phyloP scores from a whole-genome alignment of 495 filamentous ascomycete species.

The Penicillium alfredii region DNA sequence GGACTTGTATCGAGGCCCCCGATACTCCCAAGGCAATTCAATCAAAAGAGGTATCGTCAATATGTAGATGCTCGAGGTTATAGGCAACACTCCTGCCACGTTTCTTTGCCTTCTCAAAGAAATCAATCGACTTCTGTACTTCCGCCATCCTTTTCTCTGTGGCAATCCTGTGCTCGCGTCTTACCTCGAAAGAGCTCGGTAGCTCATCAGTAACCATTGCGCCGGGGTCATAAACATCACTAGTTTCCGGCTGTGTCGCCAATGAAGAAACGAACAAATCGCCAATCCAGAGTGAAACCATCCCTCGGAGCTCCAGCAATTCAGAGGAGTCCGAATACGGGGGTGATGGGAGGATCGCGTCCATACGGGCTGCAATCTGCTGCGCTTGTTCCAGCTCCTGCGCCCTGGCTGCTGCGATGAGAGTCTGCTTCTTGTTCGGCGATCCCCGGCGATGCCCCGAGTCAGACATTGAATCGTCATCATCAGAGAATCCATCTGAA shows the following conservation, averaged over 20 bases:
- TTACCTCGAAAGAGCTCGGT: conserved; percentile 20
- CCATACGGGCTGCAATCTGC: conserved; percentile 57
- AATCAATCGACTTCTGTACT: conserved; percentile 26
- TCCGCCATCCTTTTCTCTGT: conserved; percentile 30
- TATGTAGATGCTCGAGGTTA: conserved; percentile 28
- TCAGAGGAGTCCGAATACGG: conserved; percentile 56
- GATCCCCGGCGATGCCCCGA: conserved; percentile 5
- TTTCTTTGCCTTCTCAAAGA: conserved; percentile 32
- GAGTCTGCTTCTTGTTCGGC: conserved; percentile 10
- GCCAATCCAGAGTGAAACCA: conserved; percentile 61
- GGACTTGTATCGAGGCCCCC: too few relatives aligned
- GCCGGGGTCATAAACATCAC: conserved; percentile 13
- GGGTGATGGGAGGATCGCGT: conserved; percentile 53
- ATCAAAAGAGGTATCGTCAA: conserved; percentile 30
- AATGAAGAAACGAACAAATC: conserved; percentile 48
- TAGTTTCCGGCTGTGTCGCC: conserved; percentile 8
- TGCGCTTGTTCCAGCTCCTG: conserved; percentile 42
- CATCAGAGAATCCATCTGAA: conserved; percentile 23
- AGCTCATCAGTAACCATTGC: conserved; percentile 22
- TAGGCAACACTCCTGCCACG: conserved; percentile 32
- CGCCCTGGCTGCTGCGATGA: conserved; percentile 21
- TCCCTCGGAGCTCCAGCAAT: conserved; percentile 57
- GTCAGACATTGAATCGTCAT: conserved; percentile 25
- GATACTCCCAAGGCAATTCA: too few relatives aligned
- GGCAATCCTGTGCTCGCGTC: conserved; percentile 29